Evolutionary conservation across 352 stramenopile species (phyloP).

Genomic region (Globisporangium lucens): DNA sequence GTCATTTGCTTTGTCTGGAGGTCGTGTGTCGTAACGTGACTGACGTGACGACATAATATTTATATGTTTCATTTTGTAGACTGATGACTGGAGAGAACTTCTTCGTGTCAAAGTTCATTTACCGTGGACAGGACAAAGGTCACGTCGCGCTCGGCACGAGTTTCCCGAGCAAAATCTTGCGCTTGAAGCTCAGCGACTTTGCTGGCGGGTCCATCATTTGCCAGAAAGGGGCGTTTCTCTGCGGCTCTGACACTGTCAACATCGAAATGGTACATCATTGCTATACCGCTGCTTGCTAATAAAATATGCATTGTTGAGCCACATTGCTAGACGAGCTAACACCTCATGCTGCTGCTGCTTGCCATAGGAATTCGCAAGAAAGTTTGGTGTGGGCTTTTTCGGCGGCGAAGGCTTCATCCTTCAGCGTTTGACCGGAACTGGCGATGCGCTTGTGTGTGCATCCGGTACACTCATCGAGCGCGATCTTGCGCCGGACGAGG

Average conservation of each 20-base stretch:
- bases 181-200: constrained; percentile 87
- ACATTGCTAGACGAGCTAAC: not conserved
- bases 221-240: constrained; percentile 92
- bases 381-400: constrained; percentile 92
- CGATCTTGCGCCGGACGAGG: constrained; percentile 84
- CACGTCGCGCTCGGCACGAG: constrained; percentile 89
- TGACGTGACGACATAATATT: not conserved
- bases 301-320: not conserved
- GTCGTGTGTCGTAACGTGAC: not conserved
- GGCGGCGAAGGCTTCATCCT: constrained; percentile 94
- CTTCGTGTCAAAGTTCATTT: constrained; percentile 74
- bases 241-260: constrained; percentile 88
- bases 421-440: constrained; percentile 87
- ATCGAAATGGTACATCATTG: constrained; percentile 80
- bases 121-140: constrained; percentile 55
- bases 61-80: constrained; percentile 18
- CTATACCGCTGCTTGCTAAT: not conserved
- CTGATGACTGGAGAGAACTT: constrained; percentile 83
- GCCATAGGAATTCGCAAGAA: constrained; percentile 86
- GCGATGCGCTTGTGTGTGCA: constrained; percentile 90
- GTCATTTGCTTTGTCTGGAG: not conserved
- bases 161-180: constrained; percentile 89
- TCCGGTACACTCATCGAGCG: constrained; percentile 87
- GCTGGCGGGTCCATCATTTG: constrained; percentile 84
- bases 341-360: not conserved